A percentile compares a stretch with the other conserved stretches of the same genome.
These are phyloP conservation scores for Gentiana dahurica DNA, from an alignment of 257 asterid species.

Conservation along the genomic window DNA sequence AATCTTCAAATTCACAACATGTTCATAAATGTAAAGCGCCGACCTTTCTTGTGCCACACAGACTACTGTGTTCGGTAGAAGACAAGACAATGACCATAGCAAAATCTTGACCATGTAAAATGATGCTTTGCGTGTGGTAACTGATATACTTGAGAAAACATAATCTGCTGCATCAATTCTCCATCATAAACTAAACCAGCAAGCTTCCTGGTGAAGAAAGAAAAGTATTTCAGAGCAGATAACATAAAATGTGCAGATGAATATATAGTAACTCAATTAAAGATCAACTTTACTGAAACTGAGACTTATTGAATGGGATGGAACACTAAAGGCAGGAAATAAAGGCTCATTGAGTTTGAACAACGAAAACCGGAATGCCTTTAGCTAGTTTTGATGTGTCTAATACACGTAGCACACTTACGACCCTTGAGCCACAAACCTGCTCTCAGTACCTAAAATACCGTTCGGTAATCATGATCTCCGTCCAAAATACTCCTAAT, in stretches of 20 bases:
- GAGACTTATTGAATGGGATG: neutral
- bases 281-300: neutral
- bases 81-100: slow-evolving; percentile 25
- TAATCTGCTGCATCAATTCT: slow-evolving; percentile 17
- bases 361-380: neutral
- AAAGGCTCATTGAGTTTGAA: no score
- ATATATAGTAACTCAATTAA: neutral
- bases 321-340: neutral
- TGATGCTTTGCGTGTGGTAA: slow-evolving; percentile 5
- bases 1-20: neutral
- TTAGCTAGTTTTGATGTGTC: neutral
- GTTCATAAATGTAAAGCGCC: neutral
- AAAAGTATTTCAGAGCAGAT: neutral
- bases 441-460: neutral
- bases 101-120: slow-evolving; percentile 14
- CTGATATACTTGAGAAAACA: slow-evolving; percentile 14
- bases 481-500: neutral
- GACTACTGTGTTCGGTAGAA: slow-evolving; percentile 16
- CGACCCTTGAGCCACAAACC: neutral
- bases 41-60: slow-evolving; percentile 21
- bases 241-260: neutral
- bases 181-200: slow-evolving; percentile 14
- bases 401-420: neutral
- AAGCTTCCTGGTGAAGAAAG: slow-evolving; percentile 9
- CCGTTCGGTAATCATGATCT: neutral